These are phyloP conservation scores for Beauveria brongniartii DNA, from an alignment of 2,329 filamentous ascomycete species.

Conservation along the genomic window DNA sequence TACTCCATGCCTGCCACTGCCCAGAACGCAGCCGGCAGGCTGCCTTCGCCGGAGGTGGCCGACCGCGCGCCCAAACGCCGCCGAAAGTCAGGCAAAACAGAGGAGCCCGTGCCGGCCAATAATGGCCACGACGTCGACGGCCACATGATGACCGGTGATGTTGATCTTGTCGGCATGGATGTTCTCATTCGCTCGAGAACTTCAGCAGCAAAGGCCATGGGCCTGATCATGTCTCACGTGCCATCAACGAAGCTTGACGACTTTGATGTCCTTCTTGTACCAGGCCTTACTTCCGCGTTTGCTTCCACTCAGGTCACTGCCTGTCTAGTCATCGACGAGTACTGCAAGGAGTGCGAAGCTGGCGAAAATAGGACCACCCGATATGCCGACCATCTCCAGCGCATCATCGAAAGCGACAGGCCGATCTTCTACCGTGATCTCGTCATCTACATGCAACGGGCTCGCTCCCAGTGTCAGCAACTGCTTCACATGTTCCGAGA, in stretches of 20 bases:
- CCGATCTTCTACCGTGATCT: conserved; percentile 83
- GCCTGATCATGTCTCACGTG: conserved; percentile 70
- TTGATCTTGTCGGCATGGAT: conserved; percentile 87
- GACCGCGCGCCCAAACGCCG: conserved; percentile 67
- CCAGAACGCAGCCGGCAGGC: conserved; percentile 35
- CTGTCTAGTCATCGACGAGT: conserved; percentile 81
- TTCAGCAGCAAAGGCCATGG: conserved; percentile 79
- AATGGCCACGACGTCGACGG: conserved; percentile 93
- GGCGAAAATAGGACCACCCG: conserved; percentile 34
- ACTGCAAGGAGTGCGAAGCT: conserved; percentile 52
- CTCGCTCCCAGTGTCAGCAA: conserved; percentile 84
- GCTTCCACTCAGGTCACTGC: conserved; percentile 82
- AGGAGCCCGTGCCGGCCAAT: conserved; percentile 54
- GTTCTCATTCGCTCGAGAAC: conserved; percentile 82
- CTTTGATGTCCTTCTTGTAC: conserved; percentile 58
- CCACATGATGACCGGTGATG: conserved; percentile 94
- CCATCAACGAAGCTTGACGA: conserved; percentile 53
- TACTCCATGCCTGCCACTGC: conserved; percentile 51
- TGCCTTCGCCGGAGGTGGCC: conserved; percentile 43
- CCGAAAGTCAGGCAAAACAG: conserved; percentile 75
- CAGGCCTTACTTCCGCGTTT: conserved; percentile 61
- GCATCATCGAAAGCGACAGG: conserved; percentile 72
- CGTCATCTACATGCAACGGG: conserved; percentile 80
- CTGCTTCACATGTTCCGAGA: conserved; percentile 88
- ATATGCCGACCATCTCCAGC: conserved; percentile 59